These are phyloP conservation scores for Trametopsis cervina DNA, from an alignment of 768 basidiomycete species.

Conservation along the genomic window DNA sequence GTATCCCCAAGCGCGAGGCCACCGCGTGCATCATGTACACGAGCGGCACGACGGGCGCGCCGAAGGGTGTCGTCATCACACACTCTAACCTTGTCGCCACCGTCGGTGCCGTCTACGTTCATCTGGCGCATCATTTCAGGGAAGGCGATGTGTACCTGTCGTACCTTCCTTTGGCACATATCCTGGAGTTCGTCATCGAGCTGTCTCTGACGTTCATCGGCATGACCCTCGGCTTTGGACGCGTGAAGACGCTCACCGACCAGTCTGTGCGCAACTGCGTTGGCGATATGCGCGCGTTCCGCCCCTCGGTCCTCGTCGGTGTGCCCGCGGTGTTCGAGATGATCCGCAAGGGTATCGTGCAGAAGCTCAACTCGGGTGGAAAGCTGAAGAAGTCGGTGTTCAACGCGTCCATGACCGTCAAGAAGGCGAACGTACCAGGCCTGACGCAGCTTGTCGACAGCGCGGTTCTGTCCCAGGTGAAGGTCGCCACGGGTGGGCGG, in stretches of 20 bases:
- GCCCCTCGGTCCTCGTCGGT: conserved; percentile 86
- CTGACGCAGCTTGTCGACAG: conserved; percentile 64
- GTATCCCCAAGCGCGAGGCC: conserved; percentile 45
- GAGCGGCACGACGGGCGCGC: conserved; percentile 83
- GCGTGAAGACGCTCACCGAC: conserved; percentile 94
- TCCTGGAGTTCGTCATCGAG: conserved; percentile 94
- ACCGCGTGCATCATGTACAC: conserved; percentile 79
- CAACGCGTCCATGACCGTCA: conserved; percentile 67
- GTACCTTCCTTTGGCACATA: conserved; percentile 91
- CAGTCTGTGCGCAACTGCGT: conserved; percentile 83
- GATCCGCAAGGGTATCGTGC: conserved; percentile 89
- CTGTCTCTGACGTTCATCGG: conserved; percentile 67
- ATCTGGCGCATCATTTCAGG: conserved; percentile 62
- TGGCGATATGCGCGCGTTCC: conserved; percentile 81
- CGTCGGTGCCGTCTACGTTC: conserved; percentile 69
- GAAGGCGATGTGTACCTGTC: conserved; percentile 71
- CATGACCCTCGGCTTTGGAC: conserved; percentile 81
- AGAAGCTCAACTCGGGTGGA: conserved; percentile 69
- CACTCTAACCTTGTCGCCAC: conserved; percentile 84
- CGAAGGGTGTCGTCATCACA: conserved; percentile 89
- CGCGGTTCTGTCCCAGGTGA: conserved; percentile 70
- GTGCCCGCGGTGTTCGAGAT: conserved; percentile 97
- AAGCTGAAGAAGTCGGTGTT: conserved; percentile 69
- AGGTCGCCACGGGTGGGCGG: conserved; percentile 80
- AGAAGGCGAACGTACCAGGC: conserved; percentile 63